Evolutionary conservation across 805 yeast species (phyloP), one percentile per base, ranked within the genome.

Genomic region (Saccharomyces jurei): DNA sequence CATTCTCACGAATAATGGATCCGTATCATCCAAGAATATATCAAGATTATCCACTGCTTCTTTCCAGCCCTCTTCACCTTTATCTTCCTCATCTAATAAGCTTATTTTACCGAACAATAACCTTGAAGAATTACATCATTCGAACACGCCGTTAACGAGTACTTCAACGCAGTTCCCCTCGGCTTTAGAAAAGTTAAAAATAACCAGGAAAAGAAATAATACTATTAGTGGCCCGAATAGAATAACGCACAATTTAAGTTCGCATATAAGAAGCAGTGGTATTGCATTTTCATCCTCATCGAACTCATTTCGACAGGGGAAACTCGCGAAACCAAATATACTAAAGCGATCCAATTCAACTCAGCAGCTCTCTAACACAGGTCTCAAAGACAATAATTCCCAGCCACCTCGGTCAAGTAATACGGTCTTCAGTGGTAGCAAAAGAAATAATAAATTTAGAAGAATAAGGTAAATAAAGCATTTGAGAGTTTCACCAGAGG

Each of bases 151-250:
- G 4, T 17, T 17, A 21, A 36, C 44, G 22, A 36, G 44, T 17
- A 36, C 44, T 11, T 17, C 44, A 3, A 50, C 53, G 17, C 55
- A 56, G 29, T 59, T 64, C 25, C 69, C 70, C 6, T 53, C 54
- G 4, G 62, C 68, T 2, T 57, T 65, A 26, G 64, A 64, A 22
- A 63, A 60, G 48, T 51, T 66, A 30, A 57, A 60, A 50, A 58
- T 66, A 4, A 54, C 56, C 4, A 36, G 44, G 44, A 67, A 58
- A 51, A 55, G 69, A 50, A 60, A 62, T 50, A 62, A 56, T 52
- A 65, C 69, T 0, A 56, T 55, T 9, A 58, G 48, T 48, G 44
- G 44, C 9, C 48, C 55, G 9, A 54, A 52, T 28, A 50, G 56
- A 30, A 61, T 59, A 13, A 56, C 52, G 21, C 61, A 62, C 48